Conservation (phyloP, 2,329 filamentous ascomycete genomes). For the Colletotrichum eleusines region DNA sequence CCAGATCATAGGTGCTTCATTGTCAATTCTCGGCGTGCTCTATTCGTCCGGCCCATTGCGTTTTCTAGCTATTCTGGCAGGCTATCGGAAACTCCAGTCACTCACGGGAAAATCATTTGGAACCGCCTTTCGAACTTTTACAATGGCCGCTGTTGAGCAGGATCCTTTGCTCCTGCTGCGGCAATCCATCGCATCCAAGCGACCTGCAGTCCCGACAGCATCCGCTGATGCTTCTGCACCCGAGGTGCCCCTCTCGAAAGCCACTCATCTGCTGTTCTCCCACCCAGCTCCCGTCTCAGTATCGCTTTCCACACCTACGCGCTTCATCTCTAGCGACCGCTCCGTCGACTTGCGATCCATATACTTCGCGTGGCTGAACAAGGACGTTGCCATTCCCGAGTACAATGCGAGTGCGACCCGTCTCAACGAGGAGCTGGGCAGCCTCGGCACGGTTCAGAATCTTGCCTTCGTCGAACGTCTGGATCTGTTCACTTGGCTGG, state of each 20-base stretch:
- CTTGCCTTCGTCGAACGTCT: constrained; percentile 91
- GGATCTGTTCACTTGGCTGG: constrained; percentile 93
- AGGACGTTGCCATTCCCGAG: constrained; percentile 88
- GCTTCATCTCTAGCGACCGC: constrained; percentile 83
- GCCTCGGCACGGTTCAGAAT: constrained; percentile 81
- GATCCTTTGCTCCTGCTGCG: constrained; percentile 89
- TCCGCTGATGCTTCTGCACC: constrained; percentile 73
- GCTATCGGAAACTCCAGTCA: background rate
- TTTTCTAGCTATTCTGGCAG: background rate
- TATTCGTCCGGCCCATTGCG: constrained; percentile 4
- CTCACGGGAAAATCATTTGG: background rate
- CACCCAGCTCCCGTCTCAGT: constrained; percentile 71
- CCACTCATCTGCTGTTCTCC: constrained; percentile 83
- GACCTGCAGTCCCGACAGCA: constrained; percentile 79
- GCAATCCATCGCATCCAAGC: constrained; percentile 80
- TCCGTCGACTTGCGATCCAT: constrained; percentile 91
- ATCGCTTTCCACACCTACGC: constrained; percentile 79
- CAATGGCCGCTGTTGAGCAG: constrained; percentile 71
- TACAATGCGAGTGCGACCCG: constrained; percentile 88
- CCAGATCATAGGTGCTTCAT: constrained; percentile 6
- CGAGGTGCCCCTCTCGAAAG: constrained; percentile 76
- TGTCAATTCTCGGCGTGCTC: constrained; percentile 8
- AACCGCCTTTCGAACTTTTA: constrained; percentile 34
- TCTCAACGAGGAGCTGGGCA: constrained; percentile 82
- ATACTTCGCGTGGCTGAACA: constrained; percentile 96